A percentile compares a stretch with the other conserved stretches of the same genome.
These are phyloP conservation scores for Cordyceps cateniannulata DNA, from an alignment of 2,329 filamentous ascomycete genomes.

Conservation along the genomic window DNA sequence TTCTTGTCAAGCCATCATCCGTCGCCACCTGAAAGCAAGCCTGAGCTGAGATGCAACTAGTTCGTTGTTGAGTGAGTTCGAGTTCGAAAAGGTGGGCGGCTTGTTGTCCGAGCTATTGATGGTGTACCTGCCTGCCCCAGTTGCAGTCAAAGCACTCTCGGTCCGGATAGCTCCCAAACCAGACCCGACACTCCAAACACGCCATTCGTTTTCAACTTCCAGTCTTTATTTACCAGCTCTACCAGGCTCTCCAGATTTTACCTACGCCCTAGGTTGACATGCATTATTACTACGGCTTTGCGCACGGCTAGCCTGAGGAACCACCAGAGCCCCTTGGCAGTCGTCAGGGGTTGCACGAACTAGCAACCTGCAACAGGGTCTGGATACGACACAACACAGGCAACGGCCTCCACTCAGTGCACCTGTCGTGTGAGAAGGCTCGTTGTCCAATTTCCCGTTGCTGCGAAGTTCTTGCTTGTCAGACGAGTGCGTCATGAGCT, in stretches of 20 bases:
- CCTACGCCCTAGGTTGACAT: not conserved
- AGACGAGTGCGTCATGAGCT: not conserved
- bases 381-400: slow-evolving; percentile 2
- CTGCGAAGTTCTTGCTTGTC: slow-evolving; percentile 2
- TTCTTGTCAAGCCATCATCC: not conserved
- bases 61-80: not conserved
- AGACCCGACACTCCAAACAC: not conserved
- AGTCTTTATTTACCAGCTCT: not conserved
- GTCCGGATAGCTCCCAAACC: too few species aligned
- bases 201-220: not conserved
- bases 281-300: too few species aligned
- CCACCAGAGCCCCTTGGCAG: not conserved
- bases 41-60: not conserved
- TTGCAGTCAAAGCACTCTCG: too few species aligned
- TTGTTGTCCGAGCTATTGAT: not conserved
- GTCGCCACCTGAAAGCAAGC: not conserved
- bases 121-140: too few species aligned
- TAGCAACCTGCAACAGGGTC: slow-evolving; percentile 7
- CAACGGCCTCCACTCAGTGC: slow-evolving; percentile 3
- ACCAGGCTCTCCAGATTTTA: not conserved
- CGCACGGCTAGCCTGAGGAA: not conserved
- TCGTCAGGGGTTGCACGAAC: slow-evolving; percentile 7
- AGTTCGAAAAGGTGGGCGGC: too few species aligned
- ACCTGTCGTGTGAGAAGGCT: slow-evolving; percentile 1
- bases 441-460: slow-evolving; percentile 6